A percentile compares a stretch with the other conserved stretches of the same genome.
Conservation (phyloP, 2,329 filamentous ascomycete species). For the Aspergillus sergii region DNA sequence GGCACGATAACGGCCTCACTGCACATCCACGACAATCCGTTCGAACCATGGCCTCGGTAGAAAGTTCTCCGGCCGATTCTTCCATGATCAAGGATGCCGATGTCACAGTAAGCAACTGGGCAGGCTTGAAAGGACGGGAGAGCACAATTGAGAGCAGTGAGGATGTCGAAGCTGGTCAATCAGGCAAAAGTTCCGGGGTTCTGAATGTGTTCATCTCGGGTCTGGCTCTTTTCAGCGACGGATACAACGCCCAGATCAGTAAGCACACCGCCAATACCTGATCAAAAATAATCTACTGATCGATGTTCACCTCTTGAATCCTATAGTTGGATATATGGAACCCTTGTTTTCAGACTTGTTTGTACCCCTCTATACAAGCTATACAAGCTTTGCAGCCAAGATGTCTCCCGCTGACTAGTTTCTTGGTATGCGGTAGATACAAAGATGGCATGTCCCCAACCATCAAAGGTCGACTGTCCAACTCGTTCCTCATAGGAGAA, state of each 20-base stretch:
- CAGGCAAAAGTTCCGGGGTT: slow-evolving; percentile 23
- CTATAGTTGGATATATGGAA: slow-evolving; percentile 38
- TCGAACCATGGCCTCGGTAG: slow-evolving; percentile 3
- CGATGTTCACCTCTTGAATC: too few relatives aligned
- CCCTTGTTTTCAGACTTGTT: slow-evolving; percentile 36
- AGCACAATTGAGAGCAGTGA: background rate
- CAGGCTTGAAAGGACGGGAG: background rate
- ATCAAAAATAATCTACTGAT: background rate
- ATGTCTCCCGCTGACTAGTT: slow-evolving; percentile 7
- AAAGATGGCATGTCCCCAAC: slow-evolving; percentile 33
- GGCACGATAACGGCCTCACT: background rate
- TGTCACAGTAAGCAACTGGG: slow-evolving; percentile 13
- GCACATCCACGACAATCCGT: background rate
- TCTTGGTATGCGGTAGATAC: slow-evolving; percentile 25
- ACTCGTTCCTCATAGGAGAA: slow-evolving; percentile 59
- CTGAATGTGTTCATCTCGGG: slow-evolving; percentile 41
- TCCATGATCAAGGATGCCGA: slow-evolving; percentile 6
- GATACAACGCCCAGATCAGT: slow-evolving; percentile 44
- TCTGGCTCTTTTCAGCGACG: slow-evolving; percentile 41
- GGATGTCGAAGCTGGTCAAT: background rate
- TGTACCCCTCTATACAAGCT: slow-evolving; percentile 2
- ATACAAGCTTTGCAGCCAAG: slow-evolving; percentile 8
- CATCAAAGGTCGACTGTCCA: slow-evolving; percentile 56
- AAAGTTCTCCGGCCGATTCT: slow-evolving; percentile 15
- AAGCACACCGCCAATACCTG: background rate